Conservation (phyloP, 345 rosid species). For the Arabidopsis suecica region DNA sequence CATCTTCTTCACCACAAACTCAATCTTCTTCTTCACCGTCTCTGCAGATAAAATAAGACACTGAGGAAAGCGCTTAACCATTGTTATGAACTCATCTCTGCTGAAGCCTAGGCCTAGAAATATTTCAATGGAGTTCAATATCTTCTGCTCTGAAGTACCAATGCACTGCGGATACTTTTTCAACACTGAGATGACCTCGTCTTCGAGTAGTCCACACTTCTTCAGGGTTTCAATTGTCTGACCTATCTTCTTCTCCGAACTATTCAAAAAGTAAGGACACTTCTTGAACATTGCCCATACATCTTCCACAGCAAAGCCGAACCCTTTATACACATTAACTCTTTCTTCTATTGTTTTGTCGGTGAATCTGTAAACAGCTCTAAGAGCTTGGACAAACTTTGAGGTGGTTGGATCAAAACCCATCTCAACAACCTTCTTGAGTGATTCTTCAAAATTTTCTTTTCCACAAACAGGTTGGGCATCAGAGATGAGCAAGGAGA, state of each 20-base stretch:
- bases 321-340: background rate
- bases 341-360: constrained; percentile 20
- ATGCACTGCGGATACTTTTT: background rate
- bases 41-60: background rate
- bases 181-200: background rate
- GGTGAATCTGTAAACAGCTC: background rate
- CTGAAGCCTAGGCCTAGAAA: constrained; percentile 29
- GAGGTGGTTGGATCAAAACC: background rate
- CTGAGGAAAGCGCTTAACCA: background rate
- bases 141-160: constrained; percentile 35
- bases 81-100: constrained; percentile 27
- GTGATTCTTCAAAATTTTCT: too few relatives aligned
- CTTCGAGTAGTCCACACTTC: background rate
- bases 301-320: constrained; percentile 43
- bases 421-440: too few relatives aligned
- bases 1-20: constrained; percentile 49
- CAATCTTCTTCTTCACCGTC: background rate
- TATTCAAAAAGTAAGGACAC: background rate
- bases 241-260: constrained; percentile 37
- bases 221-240: background rate
- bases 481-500: too few relatives aligned
- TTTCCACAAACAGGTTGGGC: too few relatives aligned
- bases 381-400: constrained; percentile 31
- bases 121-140: constrained; percentile 32
- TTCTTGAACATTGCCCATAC: constrained; percentile 31